These are phyloP conservation scores for Thelephora terrestris DNA, from an alignment of 1,284 basidiomycete genomes.

Conservation along the genomic window DNA sequence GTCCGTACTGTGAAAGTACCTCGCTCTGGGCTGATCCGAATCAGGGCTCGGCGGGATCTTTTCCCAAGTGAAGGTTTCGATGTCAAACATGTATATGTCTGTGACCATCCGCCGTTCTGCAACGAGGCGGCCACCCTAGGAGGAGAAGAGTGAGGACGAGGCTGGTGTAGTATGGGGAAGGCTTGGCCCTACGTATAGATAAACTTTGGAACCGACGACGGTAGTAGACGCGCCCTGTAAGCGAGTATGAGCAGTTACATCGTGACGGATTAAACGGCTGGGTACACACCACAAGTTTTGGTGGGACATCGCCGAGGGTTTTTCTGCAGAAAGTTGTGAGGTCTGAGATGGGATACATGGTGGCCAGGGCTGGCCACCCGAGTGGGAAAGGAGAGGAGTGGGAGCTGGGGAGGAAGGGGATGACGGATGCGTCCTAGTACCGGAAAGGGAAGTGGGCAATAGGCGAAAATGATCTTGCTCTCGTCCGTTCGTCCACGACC, in stretches of 20 bases:
- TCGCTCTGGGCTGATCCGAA: conserved; percentile 61
- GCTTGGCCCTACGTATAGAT: conserved; percentile 61
- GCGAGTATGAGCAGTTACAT: conserved; percentile 5
- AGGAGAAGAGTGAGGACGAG: conserved; percentile 10
- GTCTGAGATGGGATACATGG: conserved; percentile 76
- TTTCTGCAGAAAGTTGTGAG: conserved; percentile 78
- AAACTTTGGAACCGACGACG: conserved; percentile 75
- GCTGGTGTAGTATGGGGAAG: conserved; percentile 2
- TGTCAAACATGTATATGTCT: conserved; percentile 81
- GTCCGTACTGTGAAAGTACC: conserved; percentile 91
- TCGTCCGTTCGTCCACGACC: not conserved
- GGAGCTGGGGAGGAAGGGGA: not conserved
- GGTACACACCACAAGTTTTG: conserved; percentile 75
- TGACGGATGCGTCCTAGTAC: not conserved
- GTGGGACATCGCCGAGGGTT: conserved; percentile 80
- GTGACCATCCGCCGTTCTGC: conserved; percentile 80
- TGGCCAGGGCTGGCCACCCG: conserved; percentile 4
- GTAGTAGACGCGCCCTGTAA: conserved; percentile 74
- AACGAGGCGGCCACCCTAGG: conserved; percentile 77
- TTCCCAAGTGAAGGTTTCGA: conserved; percentile 72
- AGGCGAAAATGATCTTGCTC: not conserved
- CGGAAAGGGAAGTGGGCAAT: not conserved
- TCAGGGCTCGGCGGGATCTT: conserved; percentile 52
- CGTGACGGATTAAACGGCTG: conserved; percentile 3
- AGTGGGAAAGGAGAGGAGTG: not conserved